phyloP scores from a whole-genome alignment of 768 basidiomycete species.

The Phylloporus scabripes region DNA sequence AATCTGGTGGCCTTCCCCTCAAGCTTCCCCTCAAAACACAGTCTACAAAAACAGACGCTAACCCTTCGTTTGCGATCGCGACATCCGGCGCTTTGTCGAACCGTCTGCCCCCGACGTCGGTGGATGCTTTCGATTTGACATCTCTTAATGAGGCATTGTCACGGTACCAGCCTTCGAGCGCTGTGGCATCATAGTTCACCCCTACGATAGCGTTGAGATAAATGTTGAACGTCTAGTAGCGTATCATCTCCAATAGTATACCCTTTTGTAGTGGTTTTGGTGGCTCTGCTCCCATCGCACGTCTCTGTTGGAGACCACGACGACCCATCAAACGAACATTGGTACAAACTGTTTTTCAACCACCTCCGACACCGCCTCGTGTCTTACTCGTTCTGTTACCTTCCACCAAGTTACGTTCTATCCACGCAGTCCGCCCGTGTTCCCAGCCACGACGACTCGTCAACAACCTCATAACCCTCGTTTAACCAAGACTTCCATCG shows the following conservation, averaged over 20 bases:
- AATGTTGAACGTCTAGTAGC: not conserved
- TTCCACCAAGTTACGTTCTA: not conserved
- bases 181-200: conserved; percentile 2
- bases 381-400: conserved; percentile 16
- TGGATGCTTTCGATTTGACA: conserved; percentile 21
- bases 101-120: conserved; percentile 3
- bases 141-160: conserved; percentile 25
- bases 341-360: not conserved
- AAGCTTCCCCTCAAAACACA: conserved; percentile 13
- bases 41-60: conserved; percentile 8
- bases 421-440: conserved; percentile 2
- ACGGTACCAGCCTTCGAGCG: conserved; percentile 19
- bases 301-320: not conserved
- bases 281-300: not conserved
- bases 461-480: not conserved
- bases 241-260: conserved; percentile 7
- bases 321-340: not conserved
- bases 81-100: conserved; percentile 8
- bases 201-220: conserved; percentile 4
- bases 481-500: not conserved
- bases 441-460: conserved; percentile 2
- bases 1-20: conserved; percentile 14
- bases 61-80: conserved; percentile 7
- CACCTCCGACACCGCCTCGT: conserved; percentile 14
- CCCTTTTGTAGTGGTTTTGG: not conserved